phyloP scores from a whole-genome alignment of 1,139 yeast genomes.

The Starmera stellimalicola region DNA sequence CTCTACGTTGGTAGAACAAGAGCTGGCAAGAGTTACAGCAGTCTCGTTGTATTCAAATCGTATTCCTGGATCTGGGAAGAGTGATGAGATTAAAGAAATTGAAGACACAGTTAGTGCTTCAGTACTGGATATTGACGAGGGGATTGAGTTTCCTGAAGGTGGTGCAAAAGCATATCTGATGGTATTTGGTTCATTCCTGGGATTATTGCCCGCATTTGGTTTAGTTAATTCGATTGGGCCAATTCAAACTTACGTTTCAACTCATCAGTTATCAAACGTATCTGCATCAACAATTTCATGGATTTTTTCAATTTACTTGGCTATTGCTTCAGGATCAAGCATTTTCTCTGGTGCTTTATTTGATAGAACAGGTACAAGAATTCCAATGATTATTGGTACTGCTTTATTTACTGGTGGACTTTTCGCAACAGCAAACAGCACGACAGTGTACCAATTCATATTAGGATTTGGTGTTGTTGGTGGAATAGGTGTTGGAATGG shows the following conservation, averaged over 20 bases:
- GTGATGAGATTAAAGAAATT: no score
- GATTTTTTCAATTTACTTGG: conserved; percentile 56
- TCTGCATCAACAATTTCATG: conserved; percentile 50
- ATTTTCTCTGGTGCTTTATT: conserved; percentile 54
- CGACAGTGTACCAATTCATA: conserved; percentile 47
- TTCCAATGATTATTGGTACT: conserved; percentile 24
- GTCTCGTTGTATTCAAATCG: no score
- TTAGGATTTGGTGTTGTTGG: conserved; percentile 44
- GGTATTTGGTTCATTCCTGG: conserved; percentile 56
- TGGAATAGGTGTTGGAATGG: conserved; percentile 52
- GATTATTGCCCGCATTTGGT: conserved; percentile 56
- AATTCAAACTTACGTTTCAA: conserved; percentile 50
- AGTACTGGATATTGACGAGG: conserved; percentile 15
- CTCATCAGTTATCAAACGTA: conserved; percentile 36
- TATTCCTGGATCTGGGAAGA: no score
- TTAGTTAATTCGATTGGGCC: conserved; percentile 63
- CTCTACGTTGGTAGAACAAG: no score
- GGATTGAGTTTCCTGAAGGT: conserved; percentile 46
- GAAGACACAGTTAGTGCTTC: no score
- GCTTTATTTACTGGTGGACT: conserved; percentile 40
- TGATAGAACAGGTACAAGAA: conserved; percentile 49
- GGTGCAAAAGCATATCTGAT: conserved; percentile 49
- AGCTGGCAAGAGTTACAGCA: no score
- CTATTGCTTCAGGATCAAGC: conserved; percentile 45
- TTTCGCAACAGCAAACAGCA: conserved; percentile 45